Percentiles rank a stretch among this genome's conserved stretches.
Evolutionary conservation across 768 basidiomycete genomes (phyloP).

Genomic region (Arthromyces matolae): DNA sequence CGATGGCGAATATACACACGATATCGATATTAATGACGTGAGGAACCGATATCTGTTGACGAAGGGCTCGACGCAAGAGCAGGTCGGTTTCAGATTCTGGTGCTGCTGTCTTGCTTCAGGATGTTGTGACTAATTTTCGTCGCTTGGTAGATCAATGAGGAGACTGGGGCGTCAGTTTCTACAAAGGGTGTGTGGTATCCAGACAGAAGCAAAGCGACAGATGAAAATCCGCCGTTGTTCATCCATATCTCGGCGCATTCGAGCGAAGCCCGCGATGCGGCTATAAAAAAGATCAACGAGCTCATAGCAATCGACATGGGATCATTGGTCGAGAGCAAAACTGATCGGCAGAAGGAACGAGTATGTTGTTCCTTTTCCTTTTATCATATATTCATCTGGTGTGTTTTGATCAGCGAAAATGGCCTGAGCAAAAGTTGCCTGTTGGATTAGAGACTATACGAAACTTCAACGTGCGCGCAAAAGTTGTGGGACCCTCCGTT

Average conservation of each 20-base stretch:
- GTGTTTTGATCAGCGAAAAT: constrained; percentile 66
- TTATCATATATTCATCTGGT: neutral
- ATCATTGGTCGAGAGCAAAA: constrained; percentile 77
- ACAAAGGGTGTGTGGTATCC: constrained; percentile 98
- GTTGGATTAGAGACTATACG: constrained; percentile 87
- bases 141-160: constrained; percentile 69
- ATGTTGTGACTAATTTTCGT: neutral
- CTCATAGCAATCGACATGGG: constrained; percentile 73
- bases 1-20: constrained; percentile 79
- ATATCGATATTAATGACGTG: constrained; percentile 96
- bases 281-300: constrained; percentile 71
- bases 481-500: constrained; percentile 93
- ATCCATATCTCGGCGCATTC: constrained; percentile 84
- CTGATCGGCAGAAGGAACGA: constrained; percentile 62
- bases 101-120: neutral
- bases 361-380: constrained; percentile 31
- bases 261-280: constrained; percentile 60
- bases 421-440: constrained; percentile 95
- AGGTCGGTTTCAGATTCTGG: constrained; percentile 47
- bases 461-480: constrained; percentile 97
- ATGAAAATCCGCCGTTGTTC: constrained; percentile 91
- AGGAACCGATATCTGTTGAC: constrained; percentile 94
- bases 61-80: constrained; percentile 86
- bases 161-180: constrained; percentile 88
- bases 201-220: constrained; percentile 84